Conservation (phyloP, 2,329 filamentous ascomycete species). For the Myriosclerotinia duriaeana region DNA sequence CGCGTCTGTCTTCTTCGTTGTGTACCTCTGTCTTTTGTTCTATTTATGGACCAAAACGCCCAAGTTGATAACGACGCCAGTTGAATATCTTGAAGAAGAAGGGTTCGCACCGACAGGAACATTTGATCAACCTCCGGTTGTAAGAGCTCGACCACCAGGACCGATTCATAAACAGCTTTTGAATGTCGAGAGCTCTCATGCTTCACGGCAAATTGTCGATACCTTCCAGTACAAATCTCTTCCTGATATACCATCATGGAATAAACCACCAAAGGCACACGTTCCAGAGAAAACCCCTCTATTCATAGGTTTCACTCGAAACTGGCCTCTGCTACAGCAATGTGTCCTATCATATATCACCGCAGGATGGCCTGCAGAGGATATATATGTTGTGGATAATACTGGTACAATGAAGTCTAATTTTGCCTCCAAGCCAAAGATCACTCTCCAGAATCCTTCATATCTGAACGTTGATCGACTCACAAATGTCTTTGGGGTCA, state of each 20-base stretch:
- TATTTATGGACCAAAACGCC: constrained; percentile 6
- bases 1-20: neutral
- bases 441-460: constrained; percentile 56
- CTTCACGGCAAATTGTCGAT: constrained; percentile 4
- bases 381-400: constrained; percentile 61
- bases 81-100: neutral
- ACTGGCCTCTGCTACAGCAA: constrained; percentile 56
- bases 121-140: neutral
- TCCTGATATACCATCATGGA: constrained; percentile 41
- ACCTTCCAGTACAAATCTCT: constrained; percentile 7
- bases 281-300: constrained; percentile 50
- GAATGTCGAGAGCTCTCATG: neutral
- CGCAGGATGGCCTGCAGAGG: constrained; percentile 56
- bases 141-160: constrained; percentile 15
- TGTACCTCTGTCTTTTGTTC: constrained; percentile 1
- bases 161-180: constrained; percentile 13
- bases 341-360: constrained; percentile 57
- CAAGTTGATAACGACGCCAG: neutral
- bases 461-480: constrained; percentile 55
- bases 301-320: constrained; percentile 58
- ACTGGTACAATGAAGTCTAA: constrained; percentile 57
- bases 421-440: constrained; percentile 44
- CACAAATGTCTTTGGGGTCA: constrained; percentile 49
- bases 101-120: neutral
- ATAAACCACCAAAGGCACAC: constrained; percentile 44